phyloP scores from a whole-genome alignment of 1,284 basidiomycete species.

The Cerioporus squamosus region DNA sequence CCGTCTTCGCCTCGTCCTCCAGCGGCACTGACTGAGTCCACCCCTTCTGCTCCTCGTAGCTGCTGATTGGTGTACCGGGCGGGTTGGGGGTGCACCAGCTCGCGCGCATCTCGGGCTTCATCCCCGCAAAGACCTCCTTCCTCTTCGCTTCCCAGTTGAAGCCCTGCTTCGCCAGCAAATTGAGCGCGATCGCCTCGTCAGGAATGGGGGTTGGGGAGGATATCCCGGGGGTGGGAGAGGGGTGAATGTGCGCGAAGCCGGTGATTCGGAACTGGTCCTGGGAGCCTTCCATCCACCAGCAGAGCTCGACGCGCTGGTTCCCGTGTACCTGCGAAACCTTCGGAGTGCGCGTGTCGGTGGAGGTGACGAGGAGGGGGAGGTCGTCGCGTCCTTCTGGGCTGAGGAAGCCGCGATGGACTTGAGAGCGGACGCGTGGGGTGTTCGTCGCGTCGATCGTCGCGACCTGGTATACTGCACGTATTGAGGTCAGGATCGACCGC shows the following conservation, averaged over 20 bases:
- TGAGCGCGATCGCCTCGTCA: conserved; percentile 35
- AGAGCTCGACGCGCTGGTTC: conserved; percentile 51
- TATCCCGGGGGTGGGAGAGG: conserved; percentile 28
- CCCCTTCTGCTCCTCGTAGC: conserved; percentile 54
- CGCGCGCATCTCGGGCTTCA: conserved; percentile 65
- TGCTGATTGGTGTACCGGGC: conserved; percentile 55
- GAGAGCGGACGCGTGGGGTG: conserved; percentile 61
- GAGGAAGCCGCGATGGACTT: conserved; percentile 61
- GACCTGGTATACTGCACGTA: conserved; percentile 56
- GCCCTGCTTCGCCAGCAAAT: conserved; percentile 41
- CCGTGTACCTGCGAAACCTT: conserved; percentile 57
- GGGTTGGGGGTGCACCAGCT: conserved; percentile 60
- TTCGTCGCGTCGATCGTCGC: conserved; percentile 54
- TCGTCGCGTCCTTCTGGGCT: conserved; percentile 43
- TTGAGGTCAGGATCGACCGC: neutral
- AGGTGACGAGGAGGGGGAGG: conserved; percentile 58
- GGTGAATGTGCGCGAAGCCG: conserved; percentile 52
- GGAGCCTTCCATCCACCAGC: conserved; percentile 62
- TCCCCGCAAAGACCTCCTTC: conserved; percentile 50
- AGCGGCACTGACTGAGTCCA: conserved; percentile 56
- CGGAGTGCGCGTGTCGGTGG: conserved; percentile 54
- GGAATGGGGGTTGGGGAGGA: conserved; percentile 16
- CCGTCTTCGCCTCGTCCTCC: conserved; percentile 46
- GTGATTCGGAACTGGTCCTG: conserved; percentile 64
- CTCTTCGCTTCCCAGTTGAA: conserved; percentile 70